Evolutionary conservation across 805 yeast genomes (phyloP).

Genomic region (Candida sphagnicola): DNA sequence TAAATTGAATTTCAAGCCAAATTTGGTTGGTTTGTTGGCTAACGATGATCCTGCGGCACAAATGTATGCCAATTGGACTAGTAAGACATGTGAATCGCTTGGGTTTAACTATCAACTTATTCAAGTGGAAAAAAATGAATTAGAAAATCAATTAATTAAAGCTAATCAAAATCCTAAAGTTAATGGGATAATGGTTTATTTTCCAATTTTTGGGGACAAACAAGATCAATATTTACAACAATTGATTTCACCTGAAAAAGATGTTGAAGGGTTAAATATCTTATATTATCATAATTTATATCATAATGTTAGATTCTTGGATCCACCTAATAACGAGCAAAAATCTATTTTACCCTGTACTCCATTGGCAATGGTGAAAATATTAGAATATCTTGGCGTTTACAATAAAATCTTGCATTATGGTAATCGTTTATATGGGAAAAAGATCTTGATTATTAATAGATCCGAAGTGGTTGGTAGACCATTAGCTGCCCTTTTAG

Average conservation of each 20-base stretch:
- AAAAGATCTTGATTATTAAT: constrained; percentile 85
- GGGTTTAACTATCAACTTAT: constrained; percentile 84
- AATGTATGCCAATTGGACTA: constrained; percentile 96
- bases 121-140: constrained; percentile 70
- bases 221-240: constrained; percentile 97
- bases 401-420: constrained; percentile 79
- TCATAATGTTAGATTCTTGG: constrained; percentile 85
- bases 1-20: constrained; percentile 55
- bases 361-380: constrained; percentile 91
- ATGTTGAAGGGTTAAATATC: constrained; percentile 93
- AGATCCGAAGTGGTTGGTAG: constrained; percentile 97
- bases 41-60: constrained; percentile 93
- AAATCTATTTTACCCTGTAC: constrained; percentile 96
- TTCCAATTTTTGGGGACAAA: constrained; percentile 93
- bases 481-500: constrained; percentile 91
- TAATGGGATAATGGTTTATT: constrained; percentile 94
- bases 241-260: constrained; percentile 85
- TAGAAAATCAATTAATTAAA: constrained; percentile 76
- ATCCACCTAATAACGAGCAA: constrained; percentile 55
- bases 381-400: constrained; percentile 82
- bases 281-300: constrained; percentile 90
- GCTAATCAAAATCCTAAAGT: constrained; percentile 77
- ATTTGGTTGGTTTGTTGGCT: constrained; percentile 86
- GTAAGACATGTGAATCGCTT: constrained; percentile 77
- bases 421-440: constrained; percentile 92